Evolutionary conservation across 176 grass and related monocot species (phyloP), one percentile per base, ranked within the genome.

Genomic region (Paspalum vaginatum): DNA sequence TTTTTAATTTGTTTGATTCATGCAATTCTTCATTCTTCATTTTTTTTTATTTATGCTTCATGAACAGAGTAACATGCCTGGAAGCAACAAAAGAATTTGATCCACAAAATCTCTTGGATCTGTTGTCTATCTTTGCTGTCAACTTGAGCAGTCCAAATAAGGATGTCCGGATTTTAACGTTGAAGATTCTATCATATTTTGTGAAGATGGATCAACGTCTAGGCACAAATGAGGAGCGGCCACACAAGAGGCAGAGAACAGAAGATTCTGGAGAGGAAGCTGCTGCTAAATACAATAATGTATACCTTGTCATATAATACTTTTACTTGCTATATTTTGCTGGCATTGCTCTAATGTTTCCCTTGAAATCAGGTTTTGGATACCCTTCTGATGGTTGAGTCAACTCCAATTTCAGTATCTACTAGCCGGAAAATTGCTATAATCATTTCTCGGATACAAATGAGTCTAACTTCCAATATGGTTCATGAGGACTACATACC

Each of bases 91-190:
- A 89, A 74, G 84, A 89, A 25, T 88, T 92, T 85, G 86, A 68
- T 81, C 32, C 55, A 65, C 85, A 90, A 71, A 87, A 85, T 78
- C 67, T 80, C 73, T 78, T 83, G 27, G 86, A 81, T 77, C 60
- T 78, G 68, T 70, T 94, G 26, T 73, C 57, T 24, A 55, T 61
- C 74, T 89, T 98, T 79, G 76, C 80, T 75, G 65, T 69, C 61
- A 98, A 94, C 86, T 89, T 98, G 84, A 91, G 90, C 53, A 82
- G 53, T 82, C 87, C 88, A 53, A 91, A 91, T 86, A 98, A 93
- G 84, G 72, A 79, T 74, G 16, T 98, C 76, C 81, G 90, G 37
- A 14, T 94, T 77, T 91, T 85, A 52, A 87, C 95, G 81, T 93
- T 94, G 88, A 94, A 77, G 74, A 93, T 98, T 85, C 88, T 98